Conservation (phyloP, 2,329 filamentous ascomycete species). For the Fusarium sp. region DNA sequence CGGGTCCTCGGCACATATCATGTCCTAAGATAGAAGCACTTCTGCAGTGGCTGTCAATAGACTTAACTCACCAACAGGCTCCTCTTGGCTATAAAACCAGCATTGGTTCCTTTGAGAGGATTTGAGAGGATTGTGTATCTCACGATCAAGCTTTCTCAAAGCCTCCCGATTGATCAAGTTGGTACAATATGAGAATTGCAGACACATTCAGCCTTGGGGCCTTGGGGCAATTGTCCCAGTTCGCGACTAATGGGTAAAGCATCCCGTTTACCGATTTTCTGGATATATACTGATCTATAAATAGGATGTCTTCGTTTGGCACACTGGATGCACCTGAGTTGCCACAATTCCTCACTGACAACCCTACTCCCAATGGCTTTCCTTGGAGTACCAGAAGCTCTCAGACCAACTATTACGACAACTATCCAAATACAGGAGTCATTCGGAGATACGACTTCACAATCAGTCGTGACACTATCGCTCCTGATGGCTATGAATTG, state of each 20-base stretch:
- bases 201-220: constrained; percentile 34
- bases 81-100: constrained; percentile 34
- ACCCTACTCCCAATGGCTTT: constrained; percentile 62
- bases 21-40: constrained; percentile 6
- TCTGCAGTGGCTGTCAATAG: constrained; percentile 22
- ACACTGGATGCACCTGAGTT: constrained; percentile 56
- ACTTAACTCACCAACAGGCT: constrained; percentile 1
- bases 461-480: constrained; percentile 63
- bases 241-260: constrained; percentile 44
- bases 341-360: constrained; percentile 62
- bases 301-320: constrained; percentile 57
- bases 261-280: neutral
- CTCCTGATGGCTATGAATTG: constrained; percentile 68
- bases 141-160: constrained; percentile 10
- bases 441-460: constrained; percentile 68
- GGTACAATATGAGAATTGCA: constrained; percentile 41
- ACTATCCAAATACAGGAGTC: constrained; percentile 65
- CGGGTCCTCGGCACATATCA: constrained; percentile 34
- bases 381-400: constrained; percentile 65
- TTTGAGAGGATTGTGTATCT: neutral
- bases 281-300: constrained; percentile 15
- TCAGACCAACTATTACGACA: constrained; percentile 64
- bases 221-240: constrained; percentile 38
- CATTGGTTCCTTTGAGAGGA: constrained; percentile 8
- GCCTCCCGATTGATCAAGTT: constrained; percentile 4